A percentile compares a stretch with the other conserved stretches of the same genome.
These are phyloP conservation scores for Lentinula guzmanii DNA, from an alignment of 768 basidiomycete species.

Conservation along the genomic window DNA sequence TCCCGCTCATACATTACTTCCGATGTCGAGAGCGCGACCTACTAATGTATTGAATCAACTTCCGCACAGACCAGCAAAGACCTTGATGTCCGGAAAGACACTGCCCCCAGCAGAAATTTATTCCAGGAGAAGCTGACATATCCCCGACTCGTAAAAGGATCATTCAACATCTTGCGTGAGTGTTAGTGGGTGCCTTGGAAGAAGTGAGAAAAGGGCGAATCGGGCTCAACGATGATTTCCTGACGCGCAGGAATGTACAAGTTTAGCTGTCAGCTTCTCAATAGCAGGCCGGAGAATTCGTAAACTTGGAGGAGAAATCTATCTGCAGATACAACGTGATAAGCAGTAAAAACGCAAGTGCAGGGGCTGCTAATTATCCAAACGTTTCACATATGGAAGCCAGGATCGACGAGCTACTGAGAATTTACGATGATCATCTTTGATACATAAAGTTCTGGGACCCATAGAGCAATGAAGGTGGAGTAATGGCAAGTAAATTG, in stretches of 20 bases:
- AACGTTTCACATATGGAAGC: slow-evolving; percentile 41
- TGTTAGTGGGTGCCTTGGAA: neutral
- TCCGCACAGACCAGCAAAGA: neutral
- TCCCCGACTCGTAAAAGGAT: neutral
- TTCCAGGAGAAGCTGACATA: neutral
- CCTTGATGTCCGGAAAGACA: neutral
- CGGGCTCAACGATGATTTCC: neutral
- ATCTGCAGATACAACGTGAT: neutral
- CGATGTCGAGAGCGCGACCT: neutral
- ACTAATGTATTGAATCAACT: too few species aligned
- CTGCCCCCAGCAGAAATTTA: neutral
- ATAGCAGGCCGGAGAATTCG: neutral
- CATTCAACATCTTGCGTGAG: neutral
- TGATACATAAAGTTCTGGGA: slow-evolving; percentile 50
- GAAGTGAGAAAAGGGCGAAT: neutral
- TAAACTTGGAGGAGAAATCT: neutral
- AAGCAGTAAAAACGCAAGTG: neutral
- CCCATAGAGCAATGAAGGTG: slow-evolving; percentile 8
- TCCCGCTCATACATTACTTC: neutral
- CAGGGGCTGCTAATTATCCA: slow-evolving; percentile 15
- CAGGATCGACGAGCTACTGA: slow-evolving; percentile 33
- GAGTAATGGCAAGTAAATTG: slow-evolving; percentile 12
- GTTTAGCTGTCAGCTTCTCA: neutral
- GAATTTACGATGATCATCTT: slow-evolving; percentile 51
- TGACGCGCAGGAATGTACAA: neutral